These are phyloP conservation scores for Colletotrichum sp. DNA, from an alignment of 2,329 filamentous ascomycete species.

Conservation along the genomic window DNA sequence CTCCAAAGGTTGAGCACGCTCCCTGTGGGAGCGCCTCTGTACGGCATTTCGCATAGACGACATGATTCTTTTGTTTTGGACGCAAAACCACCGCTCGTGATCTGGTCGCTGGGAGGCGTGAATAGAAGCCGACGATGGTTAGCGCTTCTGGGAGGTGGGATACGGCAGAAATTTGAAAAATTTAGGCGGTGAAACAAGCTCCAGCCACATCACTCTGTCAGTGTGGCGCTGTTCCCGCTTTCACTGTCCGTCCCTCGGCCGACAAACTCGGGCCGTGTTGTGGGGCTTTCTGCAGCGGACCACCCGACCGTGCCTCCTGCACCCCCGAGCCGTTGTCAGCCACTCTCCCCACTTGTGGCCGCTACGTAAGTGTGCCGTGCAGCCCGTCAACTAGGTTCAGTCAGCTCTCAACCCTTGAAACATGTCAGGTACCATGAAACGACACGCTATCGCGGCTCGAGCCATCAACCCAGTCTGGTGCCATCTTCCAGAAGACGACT, in stretches of 20 bases:
- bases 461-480: neutral
- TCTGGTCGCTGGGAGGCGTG: neutral
- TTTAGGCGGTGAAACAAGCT: slow-evolving; percentile 21
- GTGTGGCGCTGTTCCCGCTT: neutral
- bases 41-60: slow-evolving; percentile 67
- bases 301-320: neutral
- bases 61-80: slow-evolving; percentile 37
- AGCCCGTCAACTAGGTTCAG: neutral
- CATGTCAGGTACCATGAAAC: slow-evolving; percentile 17
- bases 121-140: neutral
- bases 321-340: neutral
- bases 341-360: neutral
- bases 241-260: neutral
- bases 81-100: neutral
- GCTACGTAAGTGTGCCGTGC: neutral
- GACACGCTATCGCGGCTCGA: neutral
- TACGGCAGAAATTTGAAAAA: slow-evolving; percentile 24
- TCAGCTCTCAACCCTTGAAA: slow-evolving; percentile 9
- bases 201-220: neutral
- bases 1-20: slow-evolving; percentile 86
- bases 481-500: neutral
- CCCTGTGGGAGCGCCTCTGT: slow-evolving; percentile 83
- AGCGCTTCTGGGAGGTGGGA: slow-evolving; percentile 8
- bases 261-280: neutral
- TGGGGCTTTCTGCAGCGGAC: neutral